Evolutionary conservation across 2,329 filamentous ascomycete species (phyloP), one percentile per base, ranked within the genome.

Genomic region (Aspergillus quadricinctus): DNA sequence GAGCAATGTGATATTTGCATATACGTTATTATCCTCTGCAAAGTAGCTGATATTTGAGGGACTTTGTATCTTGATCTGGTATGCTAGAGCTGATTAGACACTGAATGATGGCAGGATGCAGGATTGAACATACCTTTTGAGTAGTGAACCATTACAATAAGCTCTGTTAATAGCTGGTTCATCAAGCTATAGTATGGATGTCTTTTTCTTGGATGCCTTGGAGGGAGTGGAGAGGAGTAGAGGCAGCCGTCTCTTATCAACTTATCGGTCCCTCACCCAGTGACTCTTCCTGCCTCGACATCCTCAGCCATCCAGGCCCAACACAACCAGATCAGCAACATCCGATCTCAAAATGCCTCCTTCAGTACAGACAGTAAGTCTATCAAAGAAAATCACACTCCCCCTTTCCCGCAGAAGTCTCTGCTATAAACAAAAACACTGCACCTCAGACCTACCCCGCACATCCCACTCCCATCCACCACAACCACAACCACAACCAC

Each of bases 281-380:
- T 31, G n/a, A 29, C n/a, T 29, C 25, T 21, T 27, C 46, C 31
- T 41, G n/a, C 37, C 28, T 19, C 46, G 31, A 35, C 53, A 51
- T 29, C 45, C 49, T 54, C 56, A 59, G 52, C 52, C 54, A 40
- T 31, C 43, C 52, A 57, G 23, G 21, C 50, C 52, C 50, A 57
- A 52, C 29, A 25, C 23, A 54, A 23, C 43, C 7, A 17, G 14
- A 11, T 27, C 35, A 19, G 37, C 19, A 21, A 50, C 45, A 9
- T 29, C 14, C 31, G 27, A 23, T 35, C 17, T 27, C 62, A 69
- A 63, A 43, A 72, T 73, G 71, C 70, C 71, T 52, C 68, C 70
- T 21, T 66, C 70, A 50, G 64, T 64, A 31, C 71, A 73, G 58
- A 73, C 71, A 19, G 69, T 71, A 64, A 61, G 63, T 51, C 48